Percentiles rank a stretch among this genome's conserved stretches.
Evolutionary conservation across 257 asterid species (phyloP).

Genomic region (Cinchona pubescens): DNA sequence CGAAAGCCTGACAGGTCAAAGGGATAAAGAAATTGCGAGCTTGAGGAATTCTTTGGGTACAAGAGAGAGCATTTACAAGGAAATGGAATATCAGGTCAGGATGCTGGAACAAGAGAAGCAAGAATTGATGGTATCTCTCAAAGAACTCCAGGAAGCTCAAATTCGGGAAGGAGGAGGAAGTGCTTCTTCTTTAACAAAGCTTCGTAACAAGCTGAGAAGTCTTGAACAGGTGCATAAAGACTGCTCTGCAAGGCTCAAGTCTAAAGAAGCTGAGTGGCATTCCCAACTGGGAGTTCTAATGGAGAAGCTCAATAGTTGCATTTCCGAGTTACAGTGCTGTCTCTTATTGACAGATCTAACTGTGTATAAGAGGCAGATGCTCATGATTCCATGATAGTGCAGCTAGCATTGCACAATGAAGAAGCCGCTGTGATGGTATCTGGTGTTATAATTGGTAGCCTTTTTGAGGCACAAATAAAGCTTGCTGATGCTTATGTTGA

Average conservation of each 20-base stretch:
- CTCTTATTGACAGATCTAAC: constrained; percentile 43
- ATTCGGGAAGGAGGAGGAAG: constrained; percentile 63
- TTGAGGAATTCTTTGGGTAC: constrained; percentile 60
- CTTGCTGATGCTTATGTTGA: constrained; percentile 34
- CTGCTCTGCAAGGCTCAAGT: constrained; percentile 50
- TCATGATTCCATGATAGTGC: constrained; percentile 47
- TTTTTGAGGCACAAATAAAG: constrained; percentile 49
- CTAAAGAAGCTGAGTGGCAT: constrained; percentile 70
- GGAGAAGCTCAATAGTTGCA: constrained; percentile 46
- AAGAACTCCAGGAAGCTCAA: constrained; percentile 71
- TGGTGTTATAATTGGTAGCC: constrained; percentile 64
- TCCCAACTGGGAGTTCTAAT: constrained; percentile 46
- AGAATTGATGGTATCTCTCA: constrained; percentile 52
- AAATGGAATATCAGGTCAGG: constrained; percentile 77
- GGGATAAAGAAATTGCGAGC: constrained; percentile 68
- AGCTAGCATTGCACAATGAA: constrained; percentile 59
- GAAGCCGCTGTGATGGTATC: constrained; percentile 51
- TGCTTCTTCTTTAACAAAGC: constrained; percentile 62
- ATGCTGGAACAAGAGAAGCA: constrained; percentile 70
- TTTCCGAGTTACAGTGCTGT: constrained; percentile 39
- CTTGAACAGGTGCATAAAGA: constrained; percentile 61
- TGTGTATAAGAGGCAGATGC: constrained; percentile 57
- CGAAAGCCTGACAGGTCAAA: constrained; percentile 47
- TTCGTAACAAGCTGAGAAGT: constrained; percentile 60
- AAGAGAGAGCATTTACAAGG: constrained; percentile 64